Evolutionary conservation across 73 alveolate species (phyloP), one percentile per base, ranked within the genome.

Genomic region (Breviolum minutum): DNA sequence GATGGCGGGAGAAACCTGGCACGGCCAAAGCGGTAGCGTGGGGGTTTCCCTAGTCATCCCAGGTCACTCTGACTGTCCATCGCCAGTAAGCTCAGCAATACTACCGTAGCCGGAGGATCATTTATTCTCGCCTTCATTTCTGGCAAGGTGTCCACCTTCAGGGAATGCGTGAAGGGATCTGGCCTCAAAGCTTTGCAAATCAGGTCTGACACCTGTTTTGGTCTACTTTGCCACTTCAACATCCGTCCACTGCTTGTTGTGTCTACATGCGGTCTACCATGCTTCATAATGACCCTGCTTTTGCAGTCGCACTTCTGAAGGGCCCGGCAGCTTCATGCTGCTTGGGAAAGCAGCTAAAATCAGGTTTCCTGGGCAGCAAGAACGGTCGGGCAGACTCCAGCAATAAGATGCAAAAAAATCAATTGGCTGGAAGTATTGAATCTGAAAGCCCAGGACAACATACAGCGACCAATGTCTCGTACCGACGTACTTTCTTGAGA

Each of bases 331-430:
- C 98, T 99, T 99, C 85, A 99, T 99, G 86, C 99, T 88, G 99
- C 99, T 99, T 60, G 99, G 99, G 94, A 99, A 99, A 32, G 99
- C 99, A 0, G 99, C 99, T 87, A 99, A 99, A 74, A 99, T 99
- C 95, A 99, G 74, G 99, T 99, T 99, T 95, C 99, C 99, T 91
- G 77, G 24, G 24, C 24, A 17, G 17, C 77, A 22, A 68, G 24
- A 68, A 68, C 17, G n/a, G 17, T 14, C 77, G 8, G 8, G 77
- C 17, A 22, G 24, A 68, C 77, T 17, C 24, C 77, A 68, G 77
- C 17, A 68, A 68, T 2, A 68, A 40, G 54, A 40, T 40, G 54
- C 54, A 40, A 40, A 40, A 40, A 40, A 40, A 40, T 40, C 54
- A 40, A 40, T 40, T 40, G 54, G 54, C 54, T 40, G 54, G 54